Evolutionary conservation across 495 filamentous ascomycete species (phyloP).

Genomic region (Evernia prunastri): DNA sequence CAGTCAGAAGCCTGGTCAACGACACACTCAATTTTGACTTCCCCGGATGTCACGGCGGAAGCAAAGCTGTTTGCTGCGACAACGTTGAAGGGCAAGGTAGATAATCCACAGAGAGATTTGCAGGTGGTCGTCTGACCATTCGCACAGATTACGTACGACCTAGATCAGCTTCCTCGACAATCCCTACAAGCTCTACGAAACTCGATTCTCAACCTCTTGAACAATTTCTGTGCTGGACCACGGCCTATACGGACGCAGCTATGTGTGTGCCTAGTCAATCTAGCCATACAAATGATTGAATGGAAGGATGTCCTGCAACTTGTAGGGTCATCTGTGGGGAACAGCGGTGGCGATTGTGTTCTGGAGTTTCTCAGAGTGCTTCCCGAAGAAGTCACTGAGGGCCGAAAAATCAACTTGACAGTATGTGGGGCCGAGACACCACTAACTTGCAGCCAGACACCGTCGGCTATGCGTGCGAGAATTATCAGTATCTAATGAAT

Average conservation of each 20-base stretch:
- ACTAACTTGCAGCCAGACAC: slow-evolving; percentile 40
- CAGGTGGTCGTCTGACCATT: slow-evolving; percentile 30
- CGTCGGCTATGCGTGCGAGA: slow-evolving; percentile 26
- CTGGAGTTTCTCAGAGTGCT: slow-evolving; percentile 94
- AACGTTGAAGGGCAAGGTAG: slow-evolving; percentile 95
- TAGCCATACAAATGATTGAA: slow-evolving; percentile 90
- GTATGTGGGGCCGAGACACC: slow-evolving; percentile 67
- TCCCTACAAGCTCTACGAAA: slow-evolving; percentile 70
- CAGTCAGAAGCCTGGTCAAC: slow-evolving; percentile 86
- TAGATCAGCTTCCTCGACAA: slow-evolving; percentile 74
- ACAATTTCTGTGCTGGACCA: slow-evolving; percentile 70
- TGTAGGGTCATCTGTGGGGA: slow-evolving; percentile 72
- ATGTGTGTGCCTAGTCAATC: slow-evolving; percentile 85
- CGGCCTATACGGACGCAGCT: slow-evolving; percentile 90
- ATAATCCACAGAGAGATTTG: slow-evolving; percentile 23
- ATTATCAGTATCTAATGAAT: slow-evolving; percentile 42
- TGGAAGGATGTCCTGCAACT: slow-evolving; percentile 91
- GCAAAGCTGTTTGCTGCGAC: slow-evolving; percentile 94
- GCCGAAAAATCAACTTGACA: slow-evolving; percentile 95
- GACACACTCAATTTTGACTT: slow-evolving; percentile 78
- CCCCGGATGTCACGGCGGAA: slow-evolving; percentile 62
- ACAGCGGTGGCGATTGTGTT: slow-evolving; percentile 71
- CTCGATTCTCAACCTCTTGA: slow-evolving; percentile 72
- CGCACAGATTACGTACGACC: slow-evolving; percentile 68
- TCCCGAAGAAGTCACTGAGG: slow-evolving; percentile 97